Evolutionary conservation across 1,284 basidiomycete species (phyloP), one percentile per base, ranked within the genome.

Genomic region (Ceratobasidium sp.): DNA sequence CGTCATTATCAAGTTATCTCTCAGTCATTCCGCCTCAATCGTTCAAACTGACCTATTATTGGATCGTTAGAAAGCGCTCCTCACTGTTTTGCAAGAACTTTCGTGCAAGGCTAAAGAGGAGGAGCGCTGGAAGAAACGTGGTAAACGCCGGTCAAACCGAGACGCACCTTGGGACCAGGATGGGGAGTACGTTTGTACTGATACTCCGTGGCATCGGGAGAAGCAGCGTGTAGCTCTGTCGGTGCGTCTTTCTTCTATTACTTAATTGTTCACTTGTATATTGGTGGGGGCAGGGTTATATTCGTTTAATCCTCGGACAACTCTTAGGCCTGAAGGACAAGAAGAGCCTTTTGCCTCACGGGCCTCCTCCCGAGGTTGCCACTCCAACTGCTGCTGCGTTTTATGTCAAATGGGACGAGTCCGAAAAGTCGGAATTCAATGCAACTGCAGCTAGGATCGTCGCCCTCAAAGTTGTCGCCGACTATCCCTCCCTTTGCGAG

Each of bases 341-440:
- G 10, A 60, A 60, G 20, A 18, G 2, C 4, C 57, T 30, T 33
- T 20, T 60, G 1, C 57, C 57, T 38, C 35, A 16, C 16, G 57
- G 57, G 5, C 57, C 57, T 7, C 57, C 35, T 16, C 57, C 57
- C n/a, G 57, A 38, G 30, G 57, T 60, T n/a, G 30, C 35, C 20
- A 16, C 35, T 38, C 57, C 57, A 10, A 60, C 57, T 20, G 35
- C 30, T 10, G 57, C 30, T 16, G 10, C 27, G 14, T 60, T 60
- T 30, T 35, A 60, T 38, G 33, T 60, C 4, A 60, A 60, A n/a
- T 60, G 57, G 57, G 27, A 60, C 57, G 57, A 60, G 57, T 30
- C 27, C 27, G 27, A 30, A 30, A 30, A 30, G 27, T 30, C 27
- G 27, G 27, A 30, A 30, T 30, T 60, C 57, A 60, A 60, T 33